Base-by-base conservation (phyloP, 1,139 yeast species). In the Eremothecium sinecaudum region DNA sequence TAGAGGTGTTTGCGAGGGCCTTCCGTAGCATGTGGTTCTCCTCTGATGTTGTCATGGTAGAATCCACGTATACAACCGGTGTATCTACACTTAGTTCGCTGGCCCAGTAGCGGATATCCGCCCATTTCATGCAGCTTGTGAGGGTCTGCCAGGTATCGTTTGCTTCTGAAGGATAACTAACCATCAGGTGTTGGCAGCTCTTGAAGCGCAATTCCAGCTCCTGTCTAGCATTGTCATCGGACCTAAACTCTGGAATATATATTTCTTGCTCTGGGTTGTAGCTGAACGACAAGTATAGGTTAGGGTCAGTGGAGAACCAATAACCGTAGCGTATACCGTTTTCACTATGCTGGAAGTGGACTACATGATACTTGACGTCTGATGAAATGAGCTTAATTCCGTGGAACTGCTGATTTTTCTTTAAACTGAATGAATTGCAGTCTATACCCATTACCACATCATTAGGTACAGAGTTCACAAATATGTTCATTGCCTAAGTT, bases 31-130 rank as follows among this genome's bases (percentile, higher is more conserved):
- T 29, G 26, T 54, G 55, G 33, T 59, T 56, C 37, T 68, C 73
- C 29, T 65, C 67, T 8, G 44, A 42, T 0, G 69, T 61, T 0
- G 67, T 62, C 39, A 63, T 50, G 5, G 64, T 56, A 5, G 68
- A 57, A 28, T 62, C 63, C 26, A 45, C 42, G 36, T 47, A 51
- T 7, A 36, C 33, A n/a, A 33, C 22, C 12, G 21, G 12, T 13
- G 12, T 26, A 18, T 25, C 27, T 28, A 31, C 4, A 24, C 24
- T 2, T 12, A 12, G 17, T 12, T 18, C 17, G 18, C 28, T 27
- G 28, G 29, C 14, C 42, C 32, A 37, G 14, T 30, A 28, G 8
- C 24, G 18, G 7, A 50, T 28, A 18, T 47, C 44, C 2, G 38
- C 39, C 50, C 47, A 44, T 4, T 35, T 27, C 5, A 51, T 36